These are phyloP conservation scores for Xylariaceae sp. DNA, from an alignment of 2,329 filamentous ascomycete species.

Conservation along the genomic window DNA sequence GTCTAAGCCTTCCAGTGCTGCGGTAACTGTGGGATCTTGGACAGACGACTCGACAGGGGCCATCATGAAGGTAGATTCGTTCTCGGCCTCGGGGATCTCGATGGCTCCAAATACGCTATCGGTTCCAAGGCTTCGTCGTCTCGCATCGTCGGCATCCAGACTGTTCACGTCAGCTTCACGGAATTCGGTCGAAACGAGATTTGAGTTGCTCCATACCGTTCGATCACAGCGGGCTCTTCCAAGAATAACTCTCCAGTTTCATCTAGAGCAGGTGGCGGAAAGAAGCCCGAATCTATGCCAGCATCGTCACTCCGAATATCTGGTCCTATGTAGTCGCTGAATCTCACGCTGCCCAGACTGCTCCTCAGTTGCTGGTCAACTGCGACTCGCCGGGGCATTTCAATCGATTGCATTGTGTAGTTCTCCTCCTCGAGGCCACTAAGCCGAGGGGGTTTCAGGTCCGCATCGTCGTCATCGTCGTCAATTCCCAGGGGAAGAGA, in stretches of 20 bases:
- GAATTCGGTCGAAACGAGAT: neutral
- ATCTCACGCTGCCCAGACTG: conserved; percentile 46
- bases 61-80: conserved; percentile 50
- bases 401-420: conserved; percentile 54
- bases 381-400: conserved; percentile 50
- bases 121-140: conserved; percentile 38
- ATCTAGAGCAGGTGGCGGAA: conserved; percentile 43
- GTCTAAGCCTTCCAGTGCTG: conserved; percentile 19
- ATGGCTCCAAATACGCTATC: conserved; percentile 48
- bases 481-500: conserved; percentile 50
- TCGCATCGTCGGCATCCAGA: conserved; percentile 38
- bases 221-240: conserved; percentile 39
- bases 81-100: conserved; percentile 43
- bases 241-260: conserved; percentile 35
- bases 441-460: conserved; percentile 48
- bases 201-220: conserved; percentile 35
- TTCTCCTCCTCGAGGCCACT: conserved; percentile 55
- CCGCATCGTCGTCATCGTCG: conserved; percentile 41
- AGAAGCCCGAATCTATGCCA: conserved; percentile 47
- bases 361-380: conserved; percentile 41
- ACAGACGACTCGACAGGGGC: conserved; percentile 32
- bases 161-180: conserved; percentile 17
- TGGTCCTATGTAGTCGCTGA: conserved; percentile 45
- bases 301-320: conserved; percentile 38
- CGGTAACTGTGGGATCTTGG: conserved; percentile 25